phyloP scores from a whole-genome alignment of 768 basidiomycete genomes.

The Auriscalpium microsporum region DNA sequence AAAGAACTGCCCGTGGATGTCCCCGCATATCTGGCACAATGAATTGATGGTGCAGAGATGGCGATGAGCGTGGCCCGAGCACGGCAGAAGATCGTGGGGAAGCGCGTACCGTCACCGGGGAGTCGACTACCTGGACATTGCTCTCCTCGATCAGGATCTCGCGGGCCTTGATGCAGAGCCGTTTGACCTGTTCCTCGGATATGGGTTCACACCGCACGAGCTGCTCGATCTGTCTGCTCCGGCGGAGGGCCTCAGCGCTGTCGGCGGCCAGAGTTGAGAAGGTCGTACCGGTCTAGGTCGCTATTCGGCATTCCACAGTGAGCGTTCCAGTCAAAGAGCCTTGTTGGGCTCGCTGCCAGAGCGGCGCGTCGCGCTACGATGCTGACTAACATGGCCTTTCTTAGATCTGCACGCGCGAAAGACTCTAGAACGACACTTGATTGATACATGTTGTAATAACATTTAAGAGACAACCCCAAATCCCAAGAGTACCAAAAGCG shows the following conservation, averaged over 20 bases:
- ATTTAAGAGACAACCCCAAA: no score
- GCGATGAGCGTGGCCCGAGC: conserved; percentile 21
- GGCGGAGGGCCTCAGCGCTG: no score
- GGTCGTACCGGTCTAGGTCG: no score
- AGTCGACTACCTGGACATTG: conserved; percentile 93
- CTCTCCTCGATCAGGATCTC: conserved; percentile 97
- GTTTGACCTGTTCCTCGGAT: conserved; percentile 92
- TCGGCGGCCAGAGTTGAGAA: not conserved
- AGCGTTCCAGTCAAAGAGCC: not conserved
- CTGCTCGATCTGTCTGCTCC: conserved; percentile 83
- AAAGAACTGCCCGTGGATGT: conserved; percentile 97
- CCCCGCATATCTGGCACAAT: conserved; percentile 68
- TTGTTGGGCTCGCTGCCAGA: no score
- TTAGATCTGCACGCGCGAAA: no score
- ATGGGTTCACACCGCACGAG: conserved; percentile 91
- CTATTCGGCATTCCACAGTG: not conserved
- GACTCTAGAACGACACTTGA: no score
- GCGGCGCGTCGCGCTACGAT: no score
- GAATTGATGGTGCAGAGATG: not conserved
- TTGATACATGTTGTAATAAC: no score
- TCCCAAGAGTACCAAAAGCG: no score
- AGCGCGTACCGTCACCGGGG: conserved; percentile 80
- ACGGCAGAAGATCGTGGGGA: not conserved
- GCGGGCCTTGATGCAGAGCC: conserved; percentile 89
- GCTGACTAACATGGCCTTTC: no score